Conservation (phyloP, 257 asterid genomes). For the Nemophila menziesii region DNA sequence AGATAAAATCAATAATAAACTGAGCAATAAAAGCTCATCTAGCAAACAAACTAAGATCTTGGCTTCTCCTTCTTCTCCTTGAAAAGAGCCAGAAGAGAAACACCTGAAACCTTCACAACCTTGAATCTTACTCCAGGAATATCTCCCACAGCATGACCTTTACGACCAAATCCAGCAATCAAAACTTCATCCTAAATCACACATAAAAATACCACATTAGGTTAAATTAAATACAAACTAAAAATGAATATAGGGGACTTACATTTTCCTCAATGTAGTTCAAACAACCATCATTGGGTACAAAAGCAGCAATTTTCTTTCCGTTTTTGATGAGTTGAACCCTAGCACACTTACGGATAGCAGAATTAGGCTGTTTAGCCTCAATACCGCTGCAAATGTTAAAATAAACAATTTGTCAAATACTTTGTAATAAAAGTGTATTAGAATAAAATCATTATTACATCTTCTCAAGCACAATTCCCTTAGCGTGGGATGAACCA, state of each 20-base stretch:
- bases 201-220: background rate
- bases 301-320: constrained; percentile 18
- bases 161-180: constrained; percentile 15
- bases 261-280: constrained; percentile 20
- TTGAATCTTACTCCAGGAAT: constrained; percentile 17
- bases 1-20: background rate
- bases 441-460: background rate
- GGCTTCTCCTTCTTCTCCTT: constrained; percentile 22
- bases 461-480: constrained; percentile 19
- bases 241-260: background rate
- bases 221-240: background rate
- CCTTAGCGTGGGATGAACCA: constrained; percentile 18
- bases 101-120: constrained; percentile 21
- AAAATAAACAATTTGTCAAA: background rate
- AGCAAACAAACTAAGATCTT: constrained; percentile 4
- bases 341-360: constrained; percentile 20
- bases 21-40: background rate
- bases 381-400: constrained; percentile 15
- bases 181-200: constrained; percentile 12
- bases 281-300: constrained; percentile 18
- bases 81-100: constrained; percentile 17
- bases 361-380: constrained; percentile 19
- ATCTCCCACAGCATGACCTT: constrained; percentile 15
- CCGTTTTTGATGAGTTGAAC: constrained; percentile 20
- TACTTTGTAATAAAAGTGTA: background rate